Conservation (phyloP, 129 eudicot genomes). For the Flaveria brownii region DNA sequence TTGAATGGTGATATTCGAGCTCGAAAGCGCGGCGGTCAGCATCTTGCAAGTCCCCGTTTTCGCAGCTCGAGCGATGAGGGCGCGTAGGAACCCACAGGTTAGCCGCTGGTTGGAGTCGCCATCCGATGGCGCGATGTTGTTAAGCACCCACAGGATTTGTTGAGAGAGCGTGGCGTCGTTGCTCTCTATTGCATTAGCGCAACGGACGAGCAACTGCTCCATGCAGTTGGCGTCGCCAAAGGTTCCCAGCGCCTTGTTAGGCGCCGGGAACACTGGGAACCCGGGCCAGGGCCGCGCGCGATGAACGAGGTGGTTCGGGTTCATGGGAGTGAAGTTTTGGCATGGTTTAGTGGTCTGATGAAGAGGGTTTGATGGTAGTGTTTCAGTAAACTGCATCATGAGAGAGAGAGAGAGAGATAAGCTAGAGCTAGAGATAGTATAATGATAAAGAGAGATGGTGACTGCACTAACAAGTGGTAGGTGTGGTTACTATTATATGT, state of each 20-base stretch:
- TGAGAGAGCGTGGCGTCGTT: constrained; percentile 90
- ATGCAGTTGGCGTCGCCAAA: constrained; percentile 75
- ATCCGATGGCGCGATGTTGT: constrained; percentile 89
- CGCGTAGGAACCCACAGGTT: constrained; percentile 79
- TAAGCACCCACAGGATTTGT: constrained; percentile 94
- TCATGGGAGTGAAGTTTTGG: constrained; percentile 35
- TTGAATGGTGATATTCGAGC: constrained; percentile 31
- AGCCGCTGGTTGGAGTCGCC: constrained; percentile 87
- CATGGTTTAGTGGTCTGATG: constrained; percentile 46
- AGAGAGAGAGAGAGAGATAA: constrained; percentile 15
- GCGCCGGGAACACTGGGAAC: constrained; percentile 56
- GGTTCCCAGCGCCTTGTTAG: constrained; percentile 44
- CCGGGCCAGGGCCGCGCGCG: constrained; percentile 64
- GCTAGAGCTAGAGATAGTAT: constrained; percentile 15
- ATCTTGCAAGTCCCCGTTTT: constrained; percentile 57
- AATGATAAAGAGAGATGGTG: constrained; percentile 48
- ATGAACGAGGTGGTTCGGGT: constrained; percentile 45
- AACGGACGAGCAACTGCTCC: constrained; percentile 84
- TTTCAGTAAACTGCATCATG: constrained; percentile 74
- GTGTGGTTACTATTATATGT: constrained; percentile 33
- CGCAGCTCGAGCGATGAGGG: constrained; percentile 74
- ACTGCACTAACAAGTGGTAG: constrained; percentile 60
- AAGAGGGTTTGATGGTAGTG: constrained; percentile 39
- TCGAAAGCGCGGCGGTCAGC: constrained; percentile 46
- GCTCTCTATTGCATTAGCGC: constrained; percentile 82